phyloP scores from a whole-genome alignment of 2,329 filamentous ascomycete species.

The Stachybotrys chartarum region DNA sequence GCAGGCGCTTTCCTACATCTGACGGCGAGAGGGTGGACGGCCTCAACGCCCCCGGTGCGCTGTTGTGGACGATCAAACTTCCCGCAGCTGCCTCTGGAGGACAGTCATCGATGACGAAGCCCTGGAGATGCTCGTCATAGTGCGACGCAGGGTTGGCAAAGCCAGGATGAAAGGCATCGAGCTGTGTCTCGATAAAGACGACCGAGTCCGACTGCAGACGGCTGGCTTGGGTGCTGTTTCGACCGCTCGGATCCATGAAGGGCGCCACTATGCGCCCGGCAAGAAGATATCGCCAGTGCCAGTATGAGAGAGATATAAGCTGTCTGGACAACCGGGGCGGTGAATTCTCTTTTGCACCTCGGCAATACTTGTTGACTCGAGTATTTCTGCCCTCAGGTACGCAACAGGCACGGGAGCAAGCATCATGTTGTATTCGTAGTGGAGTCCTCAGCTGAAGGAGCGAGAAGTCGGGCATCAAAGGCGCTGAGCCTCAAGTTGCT shows the following conservation, averaged over 20 bases:
- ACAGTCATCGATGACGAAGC: neutral
- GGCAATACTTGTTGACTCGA: no score
- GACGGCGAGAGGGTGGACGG: neutral
- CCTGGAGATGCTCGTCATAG: neutral
- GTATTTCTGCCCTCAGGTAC: no score
- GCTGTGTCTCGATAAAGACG: neutral
- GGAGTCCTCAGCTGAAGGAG: neutral
- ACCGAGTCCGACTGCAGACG: neutral
- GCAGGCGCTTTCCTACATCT: neutral
- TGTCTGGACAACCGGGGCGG: neutral
- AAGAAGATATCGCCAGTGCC: neutral
- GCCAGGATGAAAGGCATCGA: neutral
- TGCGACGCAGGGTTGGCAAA: neutral
- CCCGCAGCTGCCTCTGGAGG: neutral
- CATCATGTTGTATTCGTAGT: neutral
- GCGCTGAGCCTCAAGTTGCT: neutral
- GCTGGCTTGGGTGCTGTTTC: neutral
- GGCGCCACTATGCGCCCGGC: neutral
- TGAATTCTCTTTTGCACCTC: no score
- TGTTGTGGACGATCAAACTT: neutral
- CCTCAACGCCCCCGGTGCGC: neutral
- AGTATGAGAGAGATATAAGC: neutral
- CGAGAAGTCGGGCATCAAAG: neutral
- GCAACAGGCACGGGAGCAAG: no score
- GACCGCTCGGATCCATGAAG: neutral